Percentiles rank a stretch among this genome's conserved stretches.
Conservation (phyloP, 768 basidiomycete genomes). For the Leccinum arenicola region DNA sequence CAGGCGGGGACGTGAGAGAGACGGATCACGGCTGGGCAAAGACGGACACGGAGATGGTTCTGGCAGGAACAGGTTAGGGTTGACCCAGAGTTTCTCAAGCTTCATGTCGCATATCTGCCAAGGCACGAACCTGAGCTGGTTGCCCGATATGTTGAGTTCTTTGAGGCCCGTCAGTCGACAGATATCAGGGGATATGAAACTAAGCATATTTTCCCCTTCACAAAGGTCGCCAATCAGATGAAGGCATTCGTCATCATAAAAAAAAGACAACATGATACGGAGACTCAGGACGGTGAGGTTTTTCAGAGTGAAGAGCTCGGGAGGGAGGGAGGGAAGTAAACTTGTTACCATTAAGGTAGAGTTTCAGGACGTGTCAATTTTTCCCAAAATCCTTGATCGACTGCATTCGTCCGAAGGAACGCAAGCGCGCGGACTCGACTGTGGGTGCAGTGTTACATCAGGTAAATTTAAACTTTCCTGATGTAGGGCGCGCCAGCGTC, state of each 20-base stretch:
- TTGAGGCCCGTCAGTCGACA: conserved; percentile 48
- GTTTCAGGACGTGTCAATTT: conserved; percentile 48
- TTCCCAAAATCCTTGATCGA: conserved; percentile 33
- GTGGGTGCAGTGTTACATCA: conserved; percentile 36
- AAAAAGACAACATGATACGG: conserved; percentile 41
- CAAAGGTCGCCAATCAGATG: not conserved
- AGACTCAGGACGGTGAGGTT: conserved; percentile 62
- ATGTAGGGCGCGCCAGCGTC: conserved; percentile 32
- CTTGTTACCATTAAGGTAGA: conserved; percentile 54
- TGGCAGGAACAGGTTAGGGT: conserved; percentile 59
- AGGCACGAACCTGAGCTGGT: conserved; percentile 57
- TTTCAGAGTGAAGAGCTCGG: conserved; percentile 53
- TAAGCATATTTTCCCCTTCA: conserved; percentile 56
- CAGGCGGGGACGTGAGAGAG: too few relatives aligned
- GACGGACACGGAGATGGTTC: conserved; percentile 17
- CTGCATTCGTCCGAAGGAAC: conserved; percentile 27
- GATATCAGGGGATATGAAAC: conserved; percentile 62
- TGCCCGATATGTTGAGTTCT: conserved; percentile 61
- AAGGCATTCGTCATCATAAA: not conserved
- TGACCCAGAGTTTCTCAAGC: conserved; percentile 44
- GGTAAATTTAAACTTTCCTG: too few relatives aligned
- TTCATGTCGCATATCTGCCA: conserved; percentile 61
- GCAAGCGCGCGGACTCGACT: conserved; percentile 18
- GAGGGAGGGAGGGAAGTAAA: conserved; percentile 49
- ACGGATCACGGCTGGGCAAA: conserved; percentile 7